Base-by-base conservation (phyloP, 306 rosid genomes). In the Hippophae tibetana region DNA sequence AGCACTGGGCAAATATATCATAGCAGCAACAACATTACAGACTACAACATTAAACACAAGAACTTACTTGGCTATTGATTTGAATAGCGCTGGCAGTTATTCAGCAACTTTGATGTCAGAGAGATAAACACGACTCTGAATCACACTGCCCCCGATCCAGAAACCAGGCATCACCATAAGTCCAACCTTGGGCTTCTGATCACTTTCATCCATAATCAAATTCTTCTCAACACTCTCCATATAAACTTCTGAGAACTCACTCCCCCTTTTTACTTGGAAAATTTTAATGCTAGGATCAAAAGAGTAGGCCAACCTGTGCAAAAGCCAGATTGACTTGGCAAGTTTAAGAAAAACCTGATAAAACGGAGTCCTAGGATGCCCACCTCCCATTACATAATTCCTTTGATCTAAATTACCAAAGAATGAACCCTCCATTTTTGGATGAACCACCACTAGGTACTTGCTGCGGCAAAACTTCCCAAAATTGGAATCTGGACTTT, bases 121-220 rank as follows among this genome's bases (percentile, higher is more conserved):
- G 72, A 93, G 99, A 74, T 89, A 93, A 60, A 93, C 99, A 77
- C 74, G 82, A 75, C 99, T 84, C 76, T 89, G 99, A 70, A 93
- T 82, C 71, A 84, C 89, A 66, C 89, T 84, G 61, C 90, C 95
- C 40, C 93, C 94, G 6, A 89, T 76, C 75, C 75, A 81, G 71
- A 93, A 93, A 64, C 97, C 99, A 52, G 99, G 99, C 97, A 93
- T 89, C 43, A 93, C 89, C 99, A 93, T 86, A 53, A 93, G 78
- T 31, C 99, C 99, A 56, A 93, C 97, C 70, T 74, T 82, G 0
- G 95, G 97, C 60, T 84, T 93, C 61, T 73, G 74, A 40, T 79
- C 85, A 42, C 58, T 77, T 72, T 79, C 94, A 55, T 89, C 89
- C 75, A 84, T 66, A 45, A 86, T 70, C 83, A 89, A 69, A 72